A percentile compares a stretch with the other conserved stretches of the same genome.
phyloP scores from a whole-genome alignment of 1,139 yeast genomes.

The Geotrichum australiense region DNA sequence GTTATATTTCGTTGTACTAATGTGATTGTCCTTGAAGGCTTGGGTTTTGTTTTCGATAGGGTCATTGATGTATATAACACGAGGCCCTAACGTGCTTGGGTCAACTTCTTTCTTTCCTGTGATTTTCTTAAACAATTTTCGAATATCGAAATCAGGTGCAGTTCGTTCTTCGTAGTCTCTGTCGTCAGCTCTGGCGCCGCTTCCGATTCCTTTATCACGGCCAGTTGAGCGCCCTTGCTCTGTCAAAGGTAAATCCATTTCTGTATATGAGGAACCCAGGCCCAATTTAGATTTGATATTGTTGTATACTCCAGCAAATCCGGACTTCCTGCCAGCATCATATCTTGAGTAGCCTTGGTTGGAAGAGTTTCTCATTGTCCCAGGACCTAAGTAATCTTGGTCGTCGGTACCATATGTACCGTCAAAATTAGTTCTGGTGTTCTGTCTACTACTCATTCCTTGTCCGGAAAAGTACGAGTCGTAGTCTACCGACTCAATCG shows the following conservation, averaged over 20 bases:
- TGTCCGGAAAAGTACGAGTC: constrained; percentile 6
- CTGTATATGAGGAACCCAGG: constrained; percentile 28
- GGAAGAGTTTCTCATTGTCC: constrained; percentile 1
- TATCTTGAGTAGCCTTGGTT: constrained; percentile 12
- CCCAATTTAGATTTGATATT: constrained; percentile 30
- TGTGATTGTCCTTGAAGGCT: constrained; percentile 72
- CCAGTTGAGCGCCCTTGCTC: constrained; percentile 20
- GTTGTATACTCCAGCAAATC: constrained; percentile 28
- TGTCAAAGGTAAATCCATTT: constrained; percentile 33
- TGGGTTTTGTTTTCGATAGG: constrained; percentile 44
- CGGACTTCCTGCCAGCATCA: constrained; percentile 17
- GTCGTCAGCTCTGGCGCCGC: constrained; percentile 21
- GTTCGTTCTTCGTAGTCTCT: constrained; percentile 16
- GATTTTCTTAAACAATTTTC: constrained; percentile 45
- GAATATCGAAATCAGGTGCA: constrained; percentile 48
- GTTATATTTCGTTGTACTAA: constrained; percentile 96
- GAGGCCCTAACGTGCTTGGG: constrained; percentile 45
- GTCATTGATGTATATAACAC: constrained; percentile 66
- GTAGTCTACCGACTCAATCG: constrained; percentile 12
- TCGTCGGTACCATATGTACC: constrained; percentile 12
- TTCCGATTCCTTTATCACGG: constrained; percentile 13
- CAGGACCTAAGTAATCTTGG: constrained; percentile 11
- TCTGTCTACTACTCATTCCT: not conserved
- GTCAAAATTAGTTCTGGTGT: constrained; percentile 1
- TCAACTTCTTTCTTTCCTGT: constrained; percentile 36